Evolutionary conservation across 83 land plant genomes (phyloP), one percentile per base, ranked within the genome.

Genomic region (Picea abies): DNA sequence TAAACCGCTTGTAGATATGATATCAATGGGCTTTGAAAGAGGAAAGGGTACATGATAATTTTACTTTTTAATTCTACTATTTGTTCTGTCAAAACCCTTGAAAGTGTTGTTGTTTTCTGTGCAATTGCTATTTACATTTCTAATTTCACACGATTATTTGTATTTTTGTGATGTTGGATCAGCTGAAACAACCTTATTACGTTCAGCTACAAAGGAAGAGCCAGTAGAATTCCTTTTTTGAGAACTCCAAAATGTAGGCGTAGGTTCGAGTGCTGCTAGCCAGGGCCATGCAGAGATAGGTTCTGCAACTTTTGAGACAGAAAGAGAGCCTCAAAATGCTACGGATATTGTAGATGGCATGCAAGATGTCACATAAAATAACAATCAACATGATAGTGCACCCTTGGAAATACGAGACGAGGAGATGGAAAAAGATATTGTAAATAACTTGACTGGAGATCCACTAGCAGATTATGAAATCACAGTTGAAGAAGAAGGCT

Each of bases 401-500:
- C 35, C 35, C 35, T 32, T 32, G 35, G 35, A 32, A 32, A 32
- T 32, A 1, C 35, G 35, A 32, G 35, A 32, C 35, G 35, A 32
- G 35, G 35, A 32, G 35, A 32, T 32, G 35, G 35, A 32, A 32
- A 32, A 32, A 32, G 35, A 32, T 32, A 32, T 32, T 32, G 35
- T 32, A 32, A 32, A 32, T 32, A 32, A 32, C 35, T 32, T 32
- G 35, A 32, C 35, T 5, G 95, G 88, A 44, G 98, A 95, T 81
- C 89, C 94, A 3, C 83, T 89, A 16, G 88, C 94, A 15, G 98
- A 94, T 80, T 95, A 95, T 81, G 97, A 95, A 75, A 88, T 97
- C 79, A 97, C 95, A 29, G 92, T 97, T 44, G 84, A 90, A 64
- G 83, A 85, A 80, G 99, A 97, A 93, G 98, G 98, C n/a, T 32